phyloP scores from a whole-genome alignment of 164 flowering plant genomes.

The Vitis rupestris region DNA sequence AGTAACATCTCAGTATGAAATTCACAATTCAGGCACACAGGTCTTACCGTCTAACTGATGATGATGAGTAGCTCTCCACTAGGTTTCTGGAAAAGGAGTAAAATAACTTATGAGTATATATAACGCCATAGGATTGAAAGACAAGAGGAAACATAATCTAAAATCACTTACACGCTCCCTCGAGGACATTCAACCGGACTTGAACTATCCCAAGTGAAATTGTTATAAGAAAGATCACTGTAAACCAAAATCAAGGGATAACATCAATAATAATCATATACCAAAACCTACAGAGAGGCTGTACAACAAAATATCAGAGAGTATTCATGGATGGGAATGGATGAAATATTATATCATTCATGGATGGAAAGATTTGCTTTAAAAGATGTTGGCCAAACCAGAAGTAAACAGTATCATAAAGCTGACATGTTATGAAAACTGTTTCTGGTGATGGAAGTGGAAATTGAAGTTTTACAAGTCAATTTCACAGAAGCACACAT shows the following conservation, averaged over 20 bases:
- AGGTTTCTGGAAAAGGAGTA: slow-evolving; percentile 49
- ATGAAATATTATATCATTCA: too few species aligned
- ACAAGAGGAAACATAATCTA: background rate
- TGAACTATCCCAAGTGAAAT: slow-evolving; percentile 57
- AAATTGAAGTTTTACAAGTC: slow-evolving; percentile 1
- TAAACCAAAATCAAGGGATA: slow-evolving; percentile 3
- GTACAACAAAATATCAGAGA: too few species aligned
- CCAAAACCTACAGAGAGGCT: too few species aligned
- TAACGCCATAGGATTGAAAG: background rate
- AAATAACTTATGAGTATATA: slow-evolving; percentile 2
- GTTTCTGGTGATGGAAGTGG: background rate
- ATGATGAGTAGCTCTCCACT: slow-evolving; percentile 59
- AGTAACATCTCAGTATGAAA: too few species aligned
- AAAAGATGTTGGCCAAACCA: background rate
- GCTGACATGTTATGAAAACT: background rate
- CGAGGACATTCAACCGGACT: slow-evolving; percentile 52
- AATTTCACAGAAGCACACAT: slow-evolving; percentile 18
- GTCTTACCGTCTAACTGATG: slow-evolving; percentile 46
- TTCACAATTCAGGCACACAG: background rate
- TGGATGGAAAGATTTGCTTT: too few species aligned
- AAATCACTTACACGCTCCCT: slow-evolving; percentile 64
- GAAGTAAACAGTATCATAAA: background rate
- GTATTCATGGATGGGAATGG: too few species aligned
- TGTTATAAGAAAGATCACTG: slow-evolving; percentile 78
- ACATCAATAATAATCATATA: background rate